Evolutionary conservation across 2,329 filamentous ascomycete species (phyloP), one percentile per base, ranked within the genome.

Genomic region (Verticillium klebahnii): DNA sequence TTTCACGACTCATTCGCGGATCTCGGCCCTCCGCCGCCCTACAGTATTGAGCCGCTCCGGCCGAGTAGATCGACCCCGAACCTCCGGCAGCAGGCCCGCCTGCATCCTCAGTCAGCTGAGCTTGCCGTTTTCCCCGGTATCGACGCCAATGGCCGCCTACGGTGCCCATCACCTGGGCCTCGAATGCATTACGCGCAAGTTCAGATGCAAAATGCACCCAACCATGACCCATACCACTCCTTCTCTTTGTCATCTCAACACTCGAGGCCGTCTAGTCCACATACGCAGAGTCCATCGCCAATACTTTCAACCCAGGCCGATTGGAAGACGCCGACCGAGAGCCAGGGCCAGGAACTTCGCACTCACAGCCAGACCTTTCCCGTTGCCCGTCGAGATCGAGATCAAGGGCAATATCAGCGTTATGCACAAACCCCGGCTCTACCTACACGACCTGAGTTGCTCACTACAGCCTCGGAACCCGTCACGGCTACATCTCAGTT

Each of bases 1-100:
- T 23, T 25, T n/a, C 45, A 52, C 45, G 45, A 52, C n/a, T 52
- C 45, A 12, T 52, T 52, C 5, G n/a, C 45, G 11, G 45, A 59
- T 23, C 40, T 59, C 45, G 58, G 45, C 23, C 58, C 58, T 52
- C 58, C 58, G 40, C 58, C 58, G n/a, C 58, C 58, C 7, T 59
- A 59, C 40, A 54, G 40, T 9, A 19, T 45, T 34, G 40, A 54
- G 45, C 39, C 58, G 17, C 40, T 59, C 29, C 58, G 58, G 17
- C 58, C 58, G 31, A 59, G 58, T 19, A 45, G 58, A n/a, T 59
- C 58, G 32, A 45, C 63, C 6, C 64, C 64, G 32, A 64, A 65
- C 6, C 58, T 65, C 3, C 60, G 64, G 15, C 59, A 60, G 19
- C 40, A 59, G 31, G 19, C 45, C 29, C 17, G 12, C 32, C 7